These are phyloP conservation scores for Scheffersomyces quercinus DNA, from an alignment of 1,139 yeast genomes.

Conservation along the genomic window DNA sequence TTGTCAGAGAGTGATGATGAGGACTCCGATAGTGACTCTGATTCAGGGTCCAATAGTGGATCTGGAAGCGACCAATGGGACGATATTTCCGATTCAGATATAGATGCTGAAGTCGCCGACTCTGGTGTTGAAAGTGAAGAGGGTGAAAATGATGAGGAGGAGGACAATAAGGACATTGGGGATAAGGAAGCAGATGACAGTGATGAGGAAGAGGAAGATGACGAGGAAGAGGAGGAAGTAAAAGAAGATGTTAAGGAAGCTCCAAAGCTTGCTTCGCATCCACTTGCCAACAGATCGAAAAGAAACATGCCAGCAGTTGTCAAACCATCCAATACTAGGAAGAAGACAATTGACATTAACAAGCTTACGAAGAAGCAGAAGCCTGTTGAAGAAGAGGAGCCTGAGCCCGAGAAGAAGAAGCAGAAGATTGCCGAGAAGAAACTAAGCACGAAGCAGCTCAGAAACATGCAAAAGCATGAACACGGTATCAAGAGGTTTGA, in stretches of 20 bases:
- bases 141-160: slow-evolving; percentile 11
- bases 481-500: slow-evolving; percentile 71
- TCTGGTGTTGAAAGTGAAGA: slow-evolving; percentile 7
- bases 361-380: slow-evolving; percentile 17
- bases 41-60: slow-evolving; percentile 12
- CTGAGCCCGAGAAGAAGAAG: slow-evolving; percentile 22
- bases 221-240: slow-evolving; percentile 13
- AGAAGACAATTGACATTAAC: slow-evolving; percentile 20
- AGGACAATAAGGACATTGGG: slow-evolving; percentile 8
- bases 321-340: slow-evolving; percentile 13
- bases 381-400: slow-evolving; percentile 13
- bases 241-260: slow-evolving; percentile 18
- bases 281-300: background rate
- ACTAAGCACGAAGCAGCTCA: slow-evolving; percentile 45
- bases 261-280: background rate
- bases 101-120: slow-evolving; percentile 15
- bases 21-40: slow-evolving; percentile 24
- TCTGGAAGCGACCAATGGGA: slow-evolving; percentile 3
- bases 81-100: slow-evolving; percentile 3
- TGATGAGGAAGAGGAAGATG: slow-evolving; percentile 11
- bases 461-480: slow-evolving; percentile 53
- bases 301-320: background rate
- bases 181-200: slow-evolving; percentile 11
- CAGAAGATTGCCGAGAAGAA: slow-evolving; percentile 33
- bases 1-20: slow-evolving; percentile 14